A percentile compares a stretch with the other conserved stretches of the same genome.
Evolutionary conservation across 148 eudicot genomes (phyloP).

Genomic region (Linanthus parryae): DNA sequence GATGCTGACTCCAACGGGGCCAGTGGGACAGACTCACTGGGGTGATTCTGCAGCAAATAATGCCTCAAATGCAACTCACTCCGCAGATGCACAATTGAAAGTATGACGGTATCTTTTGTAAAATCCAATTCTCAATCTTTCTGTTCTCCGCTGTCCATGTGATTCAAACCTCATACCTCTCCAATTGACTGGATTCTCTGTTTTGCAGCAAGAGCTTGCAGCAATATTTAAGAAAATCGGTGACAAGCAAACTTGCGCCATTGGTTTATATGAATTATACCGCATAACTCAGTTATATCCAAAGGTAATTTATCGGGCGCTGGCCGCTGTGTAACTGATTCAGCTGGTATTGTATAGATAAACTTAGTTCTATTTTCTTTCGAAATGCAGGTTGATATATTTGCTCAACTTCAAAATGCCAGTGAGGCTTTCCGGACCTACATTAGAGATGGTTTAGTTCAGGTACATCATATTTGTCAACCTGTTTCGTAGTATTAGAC

Average conservation of each 20-base stretch:
- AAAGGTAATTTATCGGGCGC: constrained; percentile 39
- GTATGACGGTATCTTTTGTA: constrained; percentile 21
- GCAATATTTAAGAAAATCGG: constrained; percentile 98
- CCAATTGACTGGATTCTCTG: not conserved
- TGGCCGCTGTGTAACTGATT: not conserved
- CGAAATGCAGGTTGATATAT: constrained; percentile 77
- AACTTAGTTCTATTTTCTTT: not conserved
- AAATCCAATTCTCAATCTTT: no score
- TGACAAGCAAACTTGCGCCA: constrained; percentile 95
- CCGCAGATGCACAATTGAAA: constrained; percentile 92
- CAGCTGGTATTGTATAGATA: not conserved
- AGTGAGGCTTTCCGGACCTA: constrained; percentile 98
- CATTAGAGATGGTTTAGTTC: constrained; percentile 94
- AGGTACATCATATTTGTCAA: no score
- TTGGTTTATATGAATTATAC: constrained; percentile 89
- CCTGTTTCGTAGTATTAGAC: no score
- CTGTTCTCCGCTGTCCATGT: no score
- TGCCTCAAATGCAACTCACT: constrained; percentile 62
- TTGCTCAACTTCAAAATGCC: constrained; percentile 94
- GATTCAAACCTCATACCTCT: not conserved
- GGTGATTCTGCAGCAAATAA: constrained; percentile 82
- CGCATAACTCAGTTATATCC: constrained; percentile 93
- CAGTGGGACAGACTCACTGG: constrained; percentile 92
- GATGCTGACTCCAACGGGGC: constrained; percentile 92
- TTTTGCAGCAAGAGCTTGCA: constrained; percentile 93